Percentiles rank a stretch among this genome's conserved stretches.
Evolutionary conservation across 257 asterid genomes (phyloP).

Genomic region (Rhazya stricta): DNA sequence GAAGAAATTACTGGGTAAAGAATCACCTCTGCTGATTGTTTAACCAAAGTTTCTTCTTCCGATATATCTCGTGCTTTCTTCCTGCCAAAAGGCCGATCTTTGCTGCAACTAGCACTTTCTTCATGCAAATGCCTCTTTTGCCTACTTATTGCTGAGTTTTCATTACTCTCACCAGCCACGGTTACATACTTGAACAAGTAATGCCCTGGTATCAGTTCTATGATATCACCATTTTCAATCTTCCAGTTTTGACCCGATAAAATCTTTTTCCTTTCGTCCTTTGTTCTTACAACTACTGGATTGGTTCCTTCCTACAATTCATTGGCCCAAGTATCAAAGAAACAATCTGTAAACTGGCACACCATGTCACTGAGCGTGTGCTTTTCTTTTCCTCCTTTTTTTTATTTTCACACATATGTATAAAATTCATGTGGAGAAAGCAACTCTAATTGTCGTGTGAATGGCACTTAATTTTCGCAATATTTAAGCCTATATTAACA

Average conservation of each 20-base stretch:
- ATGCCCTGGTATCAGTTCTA: slow-evolving; percentile 88
- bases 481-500: not conserved
- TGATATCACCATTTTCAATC: slow-evolving; percentile 56
- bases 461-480: not conserved
- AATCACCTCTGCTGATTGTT: slow-evolving; percentile 13
- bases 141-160: slow-evolving; percentile 22
- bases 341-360: not conserved
- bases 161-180: slow-evolving; percentile 22
- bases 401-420: not conserved
- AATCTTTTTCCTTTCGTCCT: slow-evolving; percentile 62
- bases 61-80: slow-evolving; percentile 45
- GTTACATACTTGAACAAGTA: slow-evolving; percentile 73
- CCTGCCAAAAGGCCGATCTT: slow-evolving; percentile 29
- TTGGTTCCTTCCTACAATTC: slow-evolving; percentile 73
- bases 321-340: slow-evolving; percentile 17
- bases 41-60: slow-evolving; percentile 34
- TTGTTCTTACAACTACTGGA: slow-evolving; percentile 71
- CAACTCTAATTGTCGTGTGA: not conserved
- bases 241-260: slow-evolving; percentile 57
- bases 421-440: not conserved
- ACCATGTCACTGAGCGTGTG: not conserved
- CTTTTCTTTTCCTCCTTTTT: not conserved
- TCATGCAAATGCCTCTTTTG: slow-evolving; percentile 53
- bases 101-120: slow-evolving; percentile 29
- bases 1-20: not conserved